phyloP scores from a whole-genome alignment of 2,329 filamentous ascomycete genomes.

The Neoarthrinium moseri region DNA sequence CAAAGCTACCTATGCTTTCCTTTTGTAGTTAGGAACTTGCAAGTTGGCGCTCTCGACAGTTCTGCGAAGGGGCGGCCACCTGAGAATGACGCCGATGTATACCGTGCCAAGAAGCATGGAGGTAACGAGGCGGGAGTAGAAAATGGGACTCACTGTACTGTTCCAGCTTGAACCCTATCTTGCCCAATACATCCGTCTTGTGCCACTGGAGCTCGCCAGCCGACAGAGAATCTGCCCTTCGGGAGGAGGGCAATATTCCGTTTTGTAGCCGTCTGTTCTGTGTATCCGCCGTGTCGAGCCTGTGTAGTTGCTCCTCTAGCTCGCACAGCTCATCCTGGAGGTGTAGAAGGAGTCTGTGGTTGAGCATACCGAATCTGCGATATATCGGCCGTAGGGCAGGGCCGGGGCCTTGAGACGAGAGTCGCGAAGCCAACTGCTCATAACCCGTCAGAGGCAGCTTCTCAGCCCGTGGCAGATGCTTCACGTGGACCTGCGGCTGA shows the following conservation, averaged over 20 bases:
- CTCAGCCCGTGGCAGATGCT: slow-evolving; percentile 37
- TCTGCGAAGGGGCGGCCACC: not conserved
- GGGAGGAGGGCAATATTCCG: slow-evolving; percentile 55
- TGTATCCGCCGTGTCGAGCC: slow-evolving; percentile 62
- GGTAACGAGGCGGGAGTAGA: not conserved
- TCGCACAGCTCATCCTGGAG: slow-evolving; percentile 83
- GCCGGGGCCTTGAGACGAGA: slow-evolving; percentile 36
- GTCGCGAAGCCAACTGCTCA: slow-evolving; percentile 57
- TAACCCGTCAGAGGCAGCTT: slow-evolving; percentile 56
- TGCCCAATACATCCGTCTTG: slow-evolving; percentile 58
- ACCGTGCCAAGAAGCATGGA: not conserved
- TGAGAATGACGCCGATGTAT: not conserved
- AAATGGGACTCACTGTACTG: slow-evolving; percentile 59
- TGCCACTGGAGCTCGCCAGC: slow-evolving; percentile 59
- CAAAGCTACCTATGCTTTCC: no score
- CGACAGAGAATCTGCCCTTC: slow-evolving; percentile 53
- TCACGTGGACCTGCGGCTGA: slow-evolving; percentile 29
- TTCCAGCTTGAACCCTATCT: slow-evolving; percentile 63
- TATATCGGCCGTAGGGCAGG: slow-evolving; percentile 62
- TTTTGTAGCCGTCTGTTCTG: slow-evolving; percentile 40
- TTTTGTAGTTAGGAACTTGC: no score
- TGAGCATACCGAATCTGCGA: slow-evolving; percentile 76
- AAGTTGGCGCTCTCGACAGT: not conserved
- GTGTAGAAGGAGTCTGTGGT: slow-evolving; percentile 78
- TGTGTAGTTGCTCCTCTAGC: slow-evolving; percentile 74